Evolutionary conservation across 2,329 filamentous ascomycete species (phyloP).

Genomic region (Penicillium palitans): DNA sequence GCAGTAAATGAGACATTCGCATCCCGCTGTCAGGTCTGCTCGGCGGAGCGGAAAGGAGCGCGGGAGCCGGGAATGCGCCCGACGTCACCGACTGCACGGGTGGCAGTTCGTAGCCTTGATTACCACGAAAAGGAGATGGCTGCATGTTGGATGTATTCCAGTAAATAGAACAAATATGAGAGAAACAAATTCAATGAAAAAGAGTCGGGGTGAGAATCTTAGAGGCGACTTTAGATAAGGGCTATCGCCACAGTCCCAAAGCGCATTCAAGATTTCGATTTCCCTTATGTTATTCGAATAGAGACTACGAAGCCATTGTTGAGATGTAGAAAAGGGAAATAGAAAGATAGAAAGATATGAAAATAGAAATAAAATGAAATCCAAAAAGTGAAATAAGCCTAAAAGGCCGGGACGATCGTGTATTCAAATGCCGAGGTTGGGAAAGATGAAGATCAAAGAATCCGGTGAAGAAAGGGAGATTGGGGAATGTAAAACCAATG

Average conservation of each 20-base stretch:
- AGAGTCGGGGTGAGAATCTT: neutral
- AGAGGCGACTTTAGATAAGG: neutral
- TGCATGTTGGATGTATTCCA: slow-evolving; percentile 30
- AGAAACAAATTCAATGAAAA: neutral
- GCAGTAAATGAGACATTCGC: slow-evolving; percentile 45
- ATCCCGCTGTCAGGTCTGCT: slow-evolving; percentile 42
- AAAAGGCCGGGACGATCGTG: slow-evolving; percentile 10
- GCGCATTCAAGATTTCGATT: neutral
- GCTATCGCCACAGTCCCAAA: slow-evolving; percentile 5
- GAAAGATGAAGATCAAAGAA: slow-evolving; percentile 24
- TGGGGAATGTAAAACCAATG: slow-evolving; percentile 10
- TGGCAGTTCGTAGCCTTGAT: slow-evolving; percentile 36
- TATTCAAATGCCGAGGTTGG: slow-evolving; percentile 27
- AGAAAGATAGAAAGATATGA: neutral
- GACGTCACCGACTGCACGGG: slow-evolving; percentile 40
- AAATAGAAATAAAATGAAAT: neutral
- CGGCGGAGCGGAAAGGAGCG: slow-evolving; percentile 40
- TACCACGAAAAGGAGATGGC: slow-evolving; percentile 34
- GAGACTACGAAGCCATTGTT: slow-evolving; percentile 5
- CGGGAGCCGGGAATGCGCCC: slow-evolving; percentile 32
- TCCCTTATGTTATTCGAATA: neutral
- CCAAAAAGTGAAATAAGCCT: neutral
- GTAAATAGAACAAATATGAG: neutral
- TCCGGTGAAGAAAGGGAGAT: slow-evolving; percentile 17
- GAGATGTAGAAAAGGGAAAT: slow-evolving; percentile 3